phyloP scores from a whole-genome alignment of 192 early-diverging fungal genomes.

The Backusella sp. region DNA sequence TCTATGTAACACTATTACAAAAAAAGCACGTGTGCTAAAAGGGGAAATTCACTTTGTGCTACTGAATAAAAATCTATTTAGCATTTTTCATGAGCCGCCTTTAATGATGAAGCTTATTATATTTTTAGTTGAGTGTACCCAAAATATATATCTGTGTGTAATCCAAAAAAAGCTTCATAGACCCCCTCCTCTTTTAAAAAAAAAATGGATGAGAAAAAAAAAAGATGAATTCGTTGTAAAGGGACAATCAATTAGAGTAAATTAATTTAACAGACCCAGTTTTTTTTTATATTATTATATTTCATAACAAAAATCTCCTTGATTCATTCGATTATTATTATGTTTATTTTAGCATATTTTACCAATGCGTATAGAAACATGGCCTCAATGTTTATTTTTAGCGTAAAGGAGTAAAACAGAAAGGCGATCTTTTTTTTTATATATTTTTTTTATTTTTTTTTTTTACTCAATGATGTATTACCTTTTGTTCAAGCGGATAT shows the following conservation, averaged over 20 bases:
- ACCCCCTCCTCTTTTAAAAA: background rate
- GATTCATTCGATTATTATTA: background rate
- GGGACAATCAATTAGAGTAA: slow-evolving; percentile 4
- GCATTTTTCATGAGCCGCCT: background rate
- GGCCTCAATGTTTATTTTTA: background rate
- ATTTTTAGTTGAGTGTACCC: slow-evolving; percentile 4
- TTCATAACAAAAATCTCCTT: background rate
- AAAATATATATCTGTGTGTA: background rate
- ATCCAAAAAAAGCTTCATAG: background rate
- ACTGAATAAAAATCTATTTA: background rate
- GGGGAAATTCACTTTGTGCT: background rate
- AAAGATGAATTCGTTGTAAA: background rate
- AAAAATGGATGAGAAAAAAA: background rate
- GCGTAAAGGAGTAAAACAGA: background rate
- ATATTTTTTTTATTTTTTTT: background rate
- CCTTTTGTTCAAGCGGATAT: background rate
- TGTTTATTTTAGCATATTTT: slow-evolving; percentile 4
- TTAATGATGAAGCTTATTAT: background rate
- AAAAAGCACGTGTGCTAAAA: slow-evolving; percentile 8
- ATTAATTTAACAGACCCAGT: background rate
- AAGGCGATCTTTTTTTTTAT: background rate
- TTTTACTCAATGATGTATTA: background rate
- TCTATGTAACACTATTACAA: background rate
- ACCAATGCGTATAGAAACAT: slow-evolving; percentile 2
- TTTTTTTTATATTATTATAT: background rate